Evolutionary conservation across 2,329 filamentous ascomycete species (phyloP), one percentile per base, ranked within the genome.

Genomic region (Dryadomyces quercivorus): DNA sequence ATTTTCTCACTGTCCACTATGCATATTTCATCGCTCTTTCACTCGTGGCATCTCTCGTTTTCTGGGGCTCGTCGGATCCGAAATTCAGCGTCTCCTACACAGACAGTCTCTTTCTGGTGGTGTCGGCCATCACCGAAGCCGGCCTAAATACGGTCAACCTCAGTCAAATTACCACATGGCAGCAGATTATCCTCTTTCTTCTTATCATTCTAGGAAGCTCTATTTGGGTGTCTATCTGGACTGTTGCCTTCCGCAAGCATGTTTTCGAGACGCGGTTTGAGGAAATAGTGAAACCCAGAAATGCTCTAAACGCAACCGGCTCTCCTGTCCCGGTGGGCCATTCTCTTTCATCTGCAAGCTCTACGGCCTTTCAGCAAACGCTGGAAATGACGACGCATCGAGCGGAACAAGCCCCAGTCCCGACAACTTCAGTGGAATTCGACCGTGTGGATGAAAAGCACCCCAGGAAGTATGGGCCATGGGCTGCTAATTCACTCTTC

Each of bases 1-100:
- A 82, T 59, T 84, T 84, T 62, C 77, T 84, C 60, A 80, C 77
- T 0, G 62, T 86, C 21, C 83, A 86, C 63, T 84, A 85, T 68
- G 66, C 73, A 44, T 86, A 86, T 66, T 86, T 86, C 63, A 70
- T 84, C 56, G 51, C 66, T 7, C 75, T 76, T 10, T 73, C 72
- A 56, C 61, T 86, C 2, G 44, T 80, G 36, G 69, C 72, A n/a
- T 80, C 80, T 12, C 56, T 79, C 45, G 72, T 86, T 49, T 82
- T 86, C 62, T 86, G 74, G 73, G 73, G 71, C 16, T 71, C 75
- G 0, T 78, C 79, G 0, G 72, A 72, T 5, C 75, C 78, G 9
- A 63, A 66, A 18, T 63, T 68, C 36, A 77, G 71, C 58, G 73
- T 86, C 56, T 68, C 69, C 45, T 87, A 84, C 66, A 73, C 74